Evolutionary conservation across 108 stramenopile species (phyloP), one percentile per base, ranked within the genome.

Genomic region (Pseudonitzschia multiseries): DNA sequence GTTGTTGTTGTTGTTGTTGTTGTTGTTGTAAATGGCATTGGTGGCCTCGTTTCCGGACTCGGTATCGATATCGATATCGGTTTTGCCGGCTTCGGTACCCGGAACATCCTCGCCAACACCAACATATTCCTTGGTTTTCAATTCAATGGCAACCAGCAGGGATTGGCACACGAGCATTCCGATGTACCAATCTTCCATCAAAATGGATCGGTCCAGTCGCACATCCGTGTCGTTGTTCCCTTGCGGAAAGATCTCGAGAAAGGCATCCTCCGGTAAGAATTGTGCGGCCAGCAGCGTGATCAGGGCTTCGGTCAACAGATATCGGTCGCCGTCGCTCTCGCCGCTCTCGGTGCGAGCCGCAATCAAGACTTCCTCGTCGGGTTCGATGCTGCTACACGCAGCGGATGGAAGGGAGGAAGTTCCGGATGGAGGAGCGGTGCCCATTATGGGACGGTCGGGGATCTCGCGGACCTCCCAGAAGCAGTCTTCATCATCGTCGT

Each of bases 221-320:
- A 70, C 46, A 3, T 51, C 57, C 21, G 46, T 44, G 9, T 44
- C 36, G 51, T 40, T 33, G 50, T 61, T 69, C 13, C 68, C 41
- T 24, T 56, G 44, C 22, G 41, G 32, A 44, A 81, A 63, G 40
- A 89, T 74, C 75, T 91, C 90, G 15, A 73, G 59, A 60, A 80
- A 81, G n/a, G 81, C 87, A 40, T 89, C 85, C 14, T 73, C 51
- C 28, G 93, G 90, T 28, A 94, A 59, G 54, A 91, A 87, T 54
- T 87, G 82, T 9, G 85, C 46, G 43, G 81, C 80, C 50, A 79
- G 69, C 1, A 87, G 75, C 0, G 93, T 91, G 41, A 94, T 80
- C 27, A 94, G 53, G 36, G 83, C 86, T 41, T 91, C 90, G 10
- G 86, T 59, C n/a, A 91, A 69, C 22, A 80, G 72, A 22, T 8